phyloP scores from a whole-genome alignment of 148 eudicot genomes.

The Talinum fruticosum region DNA sequence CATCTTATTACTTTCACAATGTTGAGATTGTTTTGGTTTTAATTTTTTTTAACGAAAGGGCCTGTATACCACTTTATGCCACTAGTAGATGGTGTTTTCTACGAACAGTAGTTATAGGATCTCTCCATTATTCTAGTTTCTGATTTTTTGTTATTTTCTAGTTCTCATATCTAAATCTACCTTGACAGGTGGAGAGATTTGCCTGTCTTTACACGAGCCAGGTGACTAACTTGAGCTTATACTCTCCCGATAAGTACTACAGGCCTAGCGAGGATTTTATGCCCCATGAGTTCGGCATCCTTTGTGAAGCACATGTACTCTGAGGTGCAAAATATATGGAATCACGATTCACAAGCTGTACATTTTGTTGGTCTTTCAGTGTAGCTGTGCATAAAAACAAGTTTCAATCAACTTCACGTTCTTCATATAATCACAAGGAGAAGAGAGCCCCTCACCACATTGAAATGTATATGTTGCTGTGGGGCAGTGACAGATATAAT shows the following conservation, averaged over 20 bases:
- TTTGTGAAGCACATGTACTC: slow-evolving; percentile 27
- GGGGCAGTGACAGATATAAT: neutral
- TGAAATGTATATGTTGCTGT: slow-evolving; percentile 6
- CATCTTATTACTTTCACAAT: too few relatives aligned
- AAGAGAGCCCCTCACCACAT: neutral
- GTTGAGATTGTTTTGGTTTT: too few relatives aligned
- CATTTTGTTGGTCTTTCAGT: neutral
- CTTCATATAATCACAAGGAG: neutral
- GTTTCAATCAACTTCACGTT: neutral
- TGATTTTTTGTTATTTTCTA: neutral
- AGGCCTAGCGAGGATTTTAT: slow-evolving; percentile 94
- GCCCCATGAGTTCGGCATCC: slow-evolving; percentile 92
- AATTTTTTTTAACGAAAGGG: too few relatives aligned
- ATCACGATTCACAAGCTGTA: slow-evolving; percentile 4
- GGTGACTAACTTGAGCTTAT: slow-evolving; percentile 80
- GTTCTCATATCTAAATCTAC: neutral
- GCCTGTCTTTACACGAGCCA: slow-evolving; percentile 96
- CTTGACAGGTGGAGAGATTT: slow-evolving; percentile 86
- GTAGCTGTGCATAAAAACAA: slow-evolving; percentile 12
- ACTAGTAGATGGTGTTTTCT: too few relatives aligned
- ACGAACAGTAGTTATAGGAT: too few relatives aligned
- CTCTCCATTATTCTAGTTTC: neutral
- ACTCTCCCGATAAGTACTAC: slow-evolving; percentile 93
- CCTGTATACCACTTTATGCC: too few relatives aligned
- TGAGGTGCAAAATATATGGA: slow-evolving; percentile 4